Evolutionary conservation across 257 asterid genomes (phyloP).

Genomic region (Jasminum sambac): DNA sequence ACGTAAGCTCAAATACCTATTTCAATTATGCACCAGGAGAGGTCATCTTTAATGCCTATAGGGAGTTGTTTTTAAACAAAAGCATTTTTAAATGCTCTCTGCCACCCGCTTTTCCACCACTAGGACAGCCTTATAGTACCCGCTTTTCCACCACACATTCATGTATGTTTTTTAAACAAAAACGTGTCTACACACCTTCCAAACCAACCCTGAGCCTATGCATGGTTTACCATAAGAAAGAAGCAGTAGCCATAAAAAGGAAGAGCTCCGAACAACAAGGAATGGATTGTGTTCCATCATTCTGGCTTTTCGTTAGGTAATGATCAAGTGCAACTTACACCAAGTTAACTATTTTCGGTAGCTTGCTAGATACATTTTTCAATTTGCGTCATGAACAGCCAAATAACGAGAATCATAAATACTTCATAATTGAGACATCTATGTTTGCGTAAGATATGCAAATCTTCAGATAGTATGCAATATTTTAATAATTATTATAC

Average conservation of each 20-base stretch:
- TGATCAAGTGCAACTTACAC: not conserved
- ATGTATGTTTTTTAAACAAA: no score
- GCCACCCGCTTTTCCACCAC: no score
- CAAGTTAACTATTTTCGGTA: not conserved
- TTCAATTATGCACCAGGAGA: no score
- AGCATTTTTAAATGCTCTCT: no score
- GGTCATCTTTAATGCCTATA: no score
- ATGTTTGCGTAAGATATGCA: not conserved
- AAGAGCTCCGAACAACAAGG: slow-evolving; percentile 1
- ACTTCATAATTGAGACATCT: not conserved
- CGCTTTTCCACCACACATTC: no score
- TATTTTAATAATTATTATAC: not conserved
- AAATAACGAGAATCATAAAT: not conserved
- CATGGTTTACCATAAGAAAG: slow-evolving; percentile 7
- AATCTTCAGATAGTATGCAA: not conserved
- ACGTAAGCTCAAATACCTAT: not conserved
- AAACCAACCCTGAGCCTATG: no score
- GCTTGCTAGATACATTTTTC: not conserved
- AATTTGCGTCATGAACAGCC: not conserved
- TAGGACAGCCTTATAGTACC: no score
- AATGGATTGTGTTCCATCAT: not conserved
- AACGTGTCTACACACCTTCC: no score
- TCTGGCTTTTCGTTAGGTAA: not conserved
- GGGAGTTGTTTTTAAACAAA: no score
- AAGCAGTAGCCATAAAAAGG: not conserved